Evolutionary conservation across 2,329 filamentous ascomycete species (phyloP), one percentile per base, ranked within the genome.

Genomic region (Epichloe sp.): DNA sequence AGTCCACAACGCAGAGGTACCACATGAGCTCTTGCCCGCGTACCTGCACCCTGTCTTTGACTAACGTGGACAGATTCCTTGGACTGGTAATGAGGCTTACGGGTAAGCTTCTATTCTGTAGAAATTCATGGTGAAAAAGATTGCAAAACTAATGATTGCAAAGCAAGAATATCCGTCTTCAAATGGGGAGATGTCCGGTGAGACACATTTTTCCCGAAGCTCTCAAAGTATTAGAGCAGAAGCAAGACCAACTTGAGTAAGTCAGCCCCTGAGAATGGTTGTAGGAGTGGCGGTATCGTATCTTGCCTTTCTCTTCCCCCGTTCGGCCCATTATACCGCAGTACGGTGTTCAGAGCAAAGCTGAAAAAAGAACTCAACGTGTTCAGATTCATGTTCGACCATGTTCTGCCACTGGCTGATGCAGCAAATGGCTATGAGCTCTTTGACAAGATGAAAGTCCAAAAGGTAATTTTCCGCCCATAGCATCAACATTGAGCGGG

Each of bases 161-260:
- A 58, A 77, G 78, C 47, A 89, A 89, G 66, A 89, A 89, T 56
- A 58, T 89, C 53, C 79, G 76, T 44, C 59, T 88, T 35, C 83
- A 86, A 65, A 88, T 88, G 82, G 86, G 86, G 5, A 74, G 86
- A 51, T 89, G 85, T 61, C 85, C 85, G 3, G 85, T 89, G 14
- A 75, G 83, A 50, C 83, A 80, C 37, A 78, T 88, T 52, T 86
- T 87, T 58, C 68, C 76, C 12, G 74, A 83, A 53, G 81, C 85
- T 10, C 69, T 88, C 44, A 71, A 76, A 31, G 68, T 86, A 53
- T 65, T 89, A 53, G 79, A 78, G 59, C 77, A 79, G 65, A 83
- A 82, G 53, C 82, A 87, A 60, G 68, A 86, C 60, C 68, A 79
- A 51, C 71, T 88, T 51, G 75, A 77, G 84, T 87, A 69, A 61